phyloP scores from a whole-genome alignment of 495 filamentous ascomycete species.

The Umbilicaria muhlenbergii region DNA sequence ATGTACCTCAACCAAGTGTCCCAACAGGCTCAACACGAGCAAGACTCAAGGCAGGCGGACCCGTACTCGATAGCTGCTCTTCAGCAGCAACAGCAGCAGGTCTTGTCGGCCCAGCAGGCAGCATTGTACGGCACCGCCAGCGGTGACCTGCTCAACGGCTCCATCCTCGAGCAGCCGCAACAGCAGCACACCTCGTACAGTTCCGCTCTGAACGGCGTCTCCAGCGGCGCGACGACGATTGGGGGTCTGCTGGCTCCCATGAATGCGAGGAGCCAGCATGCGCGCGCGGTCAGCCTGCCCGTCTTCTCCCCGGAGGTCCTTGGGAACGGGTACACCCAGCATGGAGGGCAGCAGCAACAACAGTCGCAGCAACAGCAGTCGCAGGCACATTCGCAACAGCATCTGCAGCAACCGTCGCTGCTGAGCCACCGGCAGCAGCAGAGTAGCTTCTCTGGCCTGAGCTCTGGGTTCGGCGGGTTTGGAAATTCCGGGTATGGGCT shows the following conservation, averaged over 20 bases:
- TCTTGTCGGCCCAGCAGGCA: conserved; percentile 30
- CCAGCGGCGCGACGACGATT: conserved; percentile 44
- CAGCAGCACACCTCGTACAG: conserved; percentile 44
- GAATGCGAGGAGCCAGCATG: conserved; percentile 55
- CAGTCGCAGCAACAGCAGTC: conserved; percentile 14
- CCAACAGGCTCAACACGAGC: conserved; percentile 51
- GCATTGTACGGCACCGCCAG: conserved; percentile 32
- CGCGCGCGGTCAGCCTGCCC: conserved; percentile 71
- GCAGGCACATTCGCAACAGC: conserved; percentile 24
- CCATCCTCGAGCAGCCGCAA: conserved; percentile 34
- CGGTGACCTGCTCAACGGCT: conserved; percentile 40
- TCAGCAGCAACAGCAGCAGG: conserved; percentile 48
- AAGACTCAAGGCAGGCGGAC: conserved; percentile 33
- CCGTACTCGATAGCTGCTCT: conserved; percentile 31
- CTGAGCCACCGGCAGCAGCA: conserved; percentile 35
- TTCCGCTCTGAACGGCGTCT: conserved; percentile 39
- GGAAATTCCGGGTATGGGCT: conserved; percentile 44
- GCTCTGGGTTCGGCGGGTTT: conserved; percentile 38
- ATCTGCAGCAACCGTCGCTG: conserved; percentile 27
- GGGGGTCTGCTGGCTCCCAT: conserved; percentile 63
- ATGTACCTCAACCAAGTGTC: conserved; percentile 83
- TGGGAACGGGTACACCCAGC: conserved; percentile 27
- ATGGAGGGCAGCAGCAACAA: conserved; percentile 15
- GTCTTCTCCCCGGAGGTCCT: conserved; percentile 50
- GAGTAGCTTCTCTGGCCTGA: conserved; percentile 40